Evolutionary conservation across 345 rosid genomes (phyloP), one percentile per base, ranked within the genome.

Genomic region (Boechera stricta): DNA sequence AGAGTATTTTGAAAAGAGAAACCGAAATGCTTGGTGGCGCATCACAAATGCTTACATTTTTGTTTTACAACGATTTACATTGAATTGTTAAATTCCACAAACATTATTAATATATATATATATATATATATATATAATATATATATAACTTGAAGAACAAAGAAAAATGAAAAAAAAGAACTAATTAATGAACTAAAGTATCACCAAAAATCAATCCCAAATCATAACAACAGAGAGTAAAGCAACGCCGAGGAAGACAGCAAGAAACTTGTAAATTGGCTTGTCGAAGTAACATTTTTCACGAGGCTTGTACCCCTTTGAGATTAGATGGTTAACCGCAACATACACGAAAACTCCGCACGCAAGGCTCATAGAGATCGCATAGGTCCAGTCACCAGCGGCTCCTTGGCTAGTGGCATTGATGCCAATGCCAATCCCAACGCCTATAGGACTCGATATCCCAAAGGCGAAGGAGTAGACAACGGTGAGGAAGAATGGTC

Each of bases 341-440:
- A 91, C 94, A 38, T 84, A 93, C 39, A 91, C 70, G 55, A 93
- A 93, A 35, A 93, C 85, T 32, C 97, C 98, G 58, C 97, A 89
- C n/a, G 98, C 97, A 29, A 91, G 26, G 64, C 90, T 85, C 98
- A 91, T 89, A 0, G 98, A 81, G 64, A 93, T 91, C 1, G 91
- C 97, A 41, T 79, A 93, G 6, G 82, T 60, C 97, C 98, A 91
- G 72, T 91, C 91, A 12, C 91, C 90, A 1, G 18, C 85, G 0
- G 15, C 66, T 11, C 96, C 96, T 78, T 88, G 82, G 56, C 96
- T 82, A 5, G 96, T 88, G 33, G 94, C 88, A 52, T 91, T 89
- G 53, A 91, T 93, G 64, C 90, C 95, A 0, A 93, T 91, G 18
- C 97, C 98, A 33, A 93, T 88, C 13, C 94, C 95, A 0, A 93